Conservation (phyloP, 1,284 basidiomycete species). For the Marasmius oreades region DNA sequence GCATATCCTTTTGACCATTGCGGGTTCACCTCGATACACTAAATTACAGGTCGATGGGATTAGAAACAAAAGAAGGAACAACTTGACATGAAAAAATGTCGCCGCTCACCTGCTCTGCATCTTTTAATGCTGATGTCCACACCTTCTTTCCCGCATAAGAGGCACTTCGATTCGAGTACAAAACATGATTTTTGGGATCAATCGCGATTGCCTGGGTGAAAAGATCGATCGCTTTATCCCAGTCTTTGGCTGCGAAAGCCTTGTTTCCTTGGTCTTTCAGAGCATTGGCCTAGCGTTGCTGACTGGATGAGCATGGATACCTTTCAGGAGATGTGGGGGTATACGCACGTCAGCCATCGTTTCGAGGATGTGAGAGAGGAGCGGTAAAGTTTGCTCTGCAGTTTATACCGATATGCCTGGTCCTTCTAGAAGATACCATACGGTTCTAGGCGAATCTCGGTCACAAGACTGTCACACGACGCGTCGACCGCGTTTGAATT, state of each 20-base stretch:
- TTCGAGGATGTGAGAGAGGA: neutral
- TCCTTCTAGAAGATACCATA: neutral
- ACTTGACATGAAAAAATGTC: neutral
- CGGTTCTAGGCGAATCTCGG: slow-evolving; percentile 17
- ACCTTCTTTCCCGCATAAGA: slow-evolving; percentile 83
- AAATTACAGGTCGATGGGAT: slow-evolving; percentile 9
- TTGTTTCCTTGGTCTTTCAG: slow-evolving; percentile 96
- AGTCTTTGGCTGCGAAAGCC: slow-evolving; percentile 92
- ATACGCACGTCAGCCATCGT: slow-evolving; percentile 36
- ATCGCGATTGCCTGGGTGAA: slow-evolving; percentile 88
- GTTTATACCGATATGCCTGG: neutral
- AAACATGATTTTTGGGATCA: slow-evolving; percentile 82
- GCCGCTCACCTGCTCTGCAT: slow-evolving; percentile 82
- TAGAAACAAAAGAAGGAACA: slow-evolving; percentile 2
- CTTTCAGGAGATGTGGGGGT: neutral
- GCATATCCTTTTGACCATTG: slow-evolving; percentile 91
- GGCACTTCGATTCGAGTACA: slow-evolving; percentile 93
- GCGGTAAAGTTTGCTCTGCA: neutral
- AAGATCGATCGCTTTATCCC: slow-evolving; percentile 81
- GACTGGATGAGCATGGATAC: neutral
- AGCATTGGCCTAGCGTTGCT: slow-evolving; percentile 42
- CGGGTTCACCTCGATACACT: slow-evolving; percentile 80
- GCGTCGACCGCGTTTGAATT: too few relatives aligned
- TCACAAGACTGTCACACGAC: neutral
- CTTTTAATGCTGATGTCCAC: slow-evolving; percentile 76